These are phyloP conservation scores for Monoraphidium neglectum DNA, from an alignment of 139 green algal genomes.

Conservation along the genomic window DNA sequence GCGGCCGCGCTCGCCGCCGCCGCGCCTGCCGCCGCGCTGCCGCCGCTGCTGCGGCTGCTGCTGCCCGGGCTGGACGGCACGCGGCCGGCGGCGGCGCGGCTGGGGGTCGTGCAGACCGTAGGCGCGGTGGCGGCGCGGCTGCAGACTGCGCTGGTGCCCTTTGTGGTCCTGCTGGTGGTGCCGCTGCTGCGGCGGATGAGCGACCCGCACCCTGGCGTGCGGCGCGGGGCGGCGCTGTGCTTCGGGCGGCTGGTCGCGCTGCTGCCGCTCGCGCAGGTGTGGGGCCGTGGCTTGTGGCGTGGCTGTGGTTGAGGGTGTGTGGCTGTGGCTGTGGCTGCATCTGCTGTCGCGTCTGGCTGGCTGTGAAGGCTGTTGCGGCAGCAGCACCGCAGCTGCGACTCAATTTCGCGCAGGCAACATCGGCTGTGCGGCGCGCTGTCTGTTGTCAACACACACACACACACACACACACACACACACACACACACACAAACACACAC, in stretches of 20 bases:
- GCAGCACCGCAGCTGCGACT: too few species aligned
- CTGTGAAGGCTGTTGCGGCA: too few species aligned
- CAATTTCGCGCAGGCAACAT: too few species aligned
- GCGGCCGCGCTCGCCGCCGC: constrained; percentile 42
- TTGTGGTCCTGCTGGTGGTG: constrained; percentile 82
- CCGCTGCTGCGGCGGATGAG: constrained; percentile 90
- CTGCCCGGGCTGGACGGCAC: constrained; percentile 42
- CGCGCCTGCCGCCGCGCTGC: constrained; percentile 51
- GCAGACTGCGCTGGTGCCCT: constrained; percentile 59
- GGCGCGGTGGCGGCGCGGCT: constrained; percentile 22
- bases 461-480: too few species aligned
- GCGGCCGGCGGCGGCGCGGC: constrained; percentile 15
- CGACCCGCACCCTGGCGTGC: constrained; percentile 66
- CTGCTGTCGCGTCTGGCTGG: too few species aligned
- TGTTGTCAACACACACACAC: too few species aligned
- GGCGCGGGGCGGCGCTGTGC: constrained; percentile 59
- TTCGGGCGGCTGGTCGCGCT: constrained; percentile 88
- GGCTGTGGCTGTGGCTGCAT: too few species aligned
- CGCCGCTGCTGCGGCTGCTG: constrained; percentile 53
- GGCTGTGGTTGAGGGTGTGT: too few species aligned
- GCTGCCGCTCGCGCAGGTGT: constrained; percentile 80
- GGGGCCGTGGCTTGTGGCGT: not conserved
- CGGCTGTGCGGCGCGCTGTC: too few species aligned
- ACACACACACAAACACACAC: too few species aligned
- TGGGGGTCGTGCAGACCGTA: constrained; percentile 48